A percentile compares a stretch with the other conserved stretches of the same genome.
Conservation (phyloP, 2,329 filamentous ascomycete genomes). For the Thielaviopsis populi region DNA sequence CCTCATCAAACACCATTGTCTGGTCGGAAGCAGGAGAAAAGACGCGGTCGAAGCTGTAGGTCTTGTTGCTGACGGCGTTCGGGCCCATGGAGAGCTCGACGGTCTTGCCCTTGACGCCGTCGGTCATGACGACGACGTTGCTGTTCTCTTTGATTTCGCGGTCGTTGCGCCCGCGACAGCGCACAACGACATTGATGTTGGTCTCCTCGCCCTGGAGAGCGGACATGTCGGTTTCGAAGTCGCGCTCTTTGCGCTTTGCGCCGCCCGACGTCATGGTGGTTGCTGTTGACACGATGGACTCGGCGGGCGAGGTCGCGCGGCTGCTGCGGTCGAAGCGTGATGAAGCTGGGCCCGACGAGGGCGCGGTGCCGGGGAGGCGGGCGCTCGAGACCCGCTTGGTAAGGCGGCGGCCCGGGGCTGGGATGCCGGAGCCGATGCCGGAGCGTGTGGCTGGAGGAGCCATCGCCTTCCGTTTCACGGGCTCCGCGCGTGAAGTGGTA, state of each 20-base stretch:
- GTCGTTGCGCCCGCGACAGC: slow-evolving; percentile 83
- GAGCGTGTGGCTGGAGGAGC: slow-evolving; percentile 5
- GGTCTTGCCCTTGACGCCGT: slow-evolving; percentile 71
- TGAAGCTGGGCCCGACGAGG: not conserved
- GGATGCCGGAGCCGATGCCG: slow-evolving; percentile 9
- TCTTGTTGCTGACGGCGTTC: slow-evolving; percentile 85
- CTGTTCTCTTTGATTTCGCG: slow-evolving; percentile 90
- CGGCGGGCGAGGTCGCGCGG: slow-evolving; percentile 51
- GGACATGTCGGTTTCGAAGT: slow-evolving; percentile 50
- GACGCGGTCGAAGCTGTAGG: slow-evolving; percentile 92
- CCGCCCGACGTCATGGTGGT: slow-evolving; percentile 34
- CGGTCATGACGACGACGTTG: slow-evolving; percentile 75
- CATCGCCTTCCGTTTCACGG: slow-evolving; percentile 14
- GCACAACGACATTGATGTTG: slow-evolving; percentile 94
- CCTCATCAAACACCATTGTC: slow-evolving; percentile 85
- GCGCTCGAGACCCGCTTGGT: slow-evolving; percentile 13
- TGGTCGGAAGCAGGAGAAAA: slow-evolving; percentile 93
- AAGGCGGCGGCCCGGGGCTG: slow-evolving; percentile 12
- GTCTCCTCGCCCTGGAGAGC: slow-evolving; percentile 58
- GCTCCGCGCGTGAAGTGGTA: slow-evolving; percentile 13
- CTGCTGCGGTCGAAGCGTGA: slow-evolving; percentile 12
- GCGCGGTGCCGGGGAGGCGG: slow-evolving; percentile 4
- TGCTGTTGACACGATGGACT: slow-evolving; percentile 44
- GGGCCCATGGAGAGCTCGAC: slow-evolving; percentile 86
- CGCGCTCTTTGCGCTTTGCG: slow-evolving; percentile 69